phyloP scores from a whole-genome alignment of 2,329 filamentous ascomycete genomes.

The Hypoxylon sp. region DNA sequence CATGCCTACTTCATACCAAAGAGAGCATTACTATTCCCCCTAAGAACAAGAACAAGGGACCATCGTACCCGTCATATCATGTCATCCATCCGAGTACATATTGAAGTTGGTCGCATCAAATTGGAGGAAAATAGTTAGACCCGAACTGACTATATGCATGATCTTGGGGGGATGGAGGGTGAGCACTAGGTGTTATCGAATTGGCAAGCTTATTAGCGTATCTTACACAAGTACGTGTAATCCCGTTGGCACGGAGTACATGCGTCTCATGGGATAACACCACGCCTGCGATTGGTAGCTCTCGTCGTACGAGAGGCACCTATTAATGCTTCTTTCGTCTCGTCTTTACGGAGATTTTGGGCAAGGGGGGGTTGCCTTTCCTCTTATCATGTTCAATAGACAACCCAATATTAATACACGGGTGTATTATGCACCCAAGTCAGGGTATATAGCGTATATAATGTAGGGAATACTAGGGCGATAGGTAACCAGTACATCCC shows the following conservation, averaged over 20 bases:
- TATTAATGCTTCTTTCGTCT: constrained; percentile 36
- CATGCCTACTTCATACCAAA: neutral
- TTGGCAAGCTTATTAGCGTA: constrained; percentile 30
- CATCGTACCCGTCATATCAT: constrained; percentile 34
- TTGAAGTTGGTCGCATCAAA: constrained; percentile 34
- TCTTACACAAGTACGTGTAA: constrained; percentile 35
- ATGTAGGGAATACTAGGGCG: constrained; percentile 21
- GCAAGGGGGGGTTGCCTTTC: constrained; percentile 25
- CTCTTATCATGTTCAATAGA: constrained; percentile 37
- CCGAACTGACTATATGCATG: constrained; percentile 39
- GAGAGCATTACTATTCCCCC: constrained; percentile 11
- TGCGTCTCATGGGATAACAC: constrained; percentile 26
- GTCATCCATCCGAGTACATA: constrained; percentile 35
- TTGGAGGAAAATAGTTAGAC: constrained; percentile 35
- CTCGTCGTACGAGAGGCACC: constrained; percentile 27
- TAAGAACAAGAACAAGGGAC: constrained; percentile 16
- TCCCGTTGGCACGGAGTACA: constrained; percentile 41
- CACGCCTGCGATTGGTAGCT: constrained; percentile 31
- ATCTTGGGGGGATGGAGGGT: constrained; percentile 28
- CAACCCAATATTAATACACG: constrained; percentile 38
- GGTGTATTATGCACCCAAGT: constrained; percentile 32
- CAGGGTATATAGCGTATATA: constrained; percentile 8
- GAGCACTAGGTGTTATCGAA: constrained; percentile 41
- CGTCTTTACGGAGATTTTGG: constrained; percentile 36
- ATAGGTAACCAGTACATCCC: constrained; percentile 30